Evolutionary conservation across 1,139 yeast species (phyloP).

Genomic region (Taiozyma sp.): DNA sequence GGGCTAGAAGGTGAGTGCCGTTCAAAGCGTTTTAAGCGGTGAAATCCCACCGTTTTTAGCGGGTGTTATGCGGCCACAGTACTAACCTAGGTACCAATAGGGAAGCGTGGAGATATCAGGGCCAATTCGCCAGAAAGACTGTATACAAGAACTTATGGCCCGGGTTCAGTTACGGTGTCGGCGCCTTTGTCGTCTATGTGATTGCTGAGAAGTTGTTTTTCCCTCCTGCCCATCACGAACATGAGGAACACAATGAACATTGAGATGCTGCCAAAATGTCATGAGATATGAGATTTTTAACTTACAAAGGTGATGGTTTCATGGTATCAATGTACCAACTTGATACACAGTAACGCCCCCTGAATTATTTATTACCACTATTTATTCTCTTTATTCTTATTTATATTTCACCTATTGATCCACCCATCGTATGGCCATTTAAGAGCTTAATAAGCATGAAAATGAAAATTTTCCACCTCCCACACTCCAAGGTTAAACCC

Average conservation of each 20-base stretch:
- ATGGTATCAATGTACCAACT: too few species aligned
- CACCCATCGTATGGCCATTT: background rate
- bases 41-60: background rate
- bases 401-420: background rate
- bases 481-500: background rate
- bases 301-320: background rate
- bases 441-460: background rate
- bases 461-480: background rate
- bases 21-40: background rate
- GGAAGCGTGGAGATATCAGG: conserved; percentile 91
- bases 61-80: background rate
- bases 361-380: background rate
- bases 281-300: too few species aligned
- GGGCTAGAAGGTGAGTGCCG: conserved; percentile 39
- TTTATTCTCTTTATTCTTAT: background rate
- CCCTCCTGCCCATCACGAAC: conserved; percentile 3
- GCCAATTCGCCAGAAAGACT: conserved; percentile 68
- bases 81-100: conserved; percentile 33
- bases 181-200: conserved; percentile 63
- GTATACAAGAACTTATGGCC: conserved; percentile 76
- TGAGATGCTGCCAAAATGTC: background rate
- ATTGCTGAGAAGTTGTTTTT: conserved; percentile 29
- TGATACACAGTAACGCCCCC: background rate
- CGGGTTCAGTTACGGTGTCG: conserved; percentile 77
- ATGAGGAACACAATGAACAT: conserved; percentile 9